These are phyloP conservation scores for Nicotiana sylvestris DNA, from an alignment of 257 asterid genomes.

Conservation along the genomic window DNA sequence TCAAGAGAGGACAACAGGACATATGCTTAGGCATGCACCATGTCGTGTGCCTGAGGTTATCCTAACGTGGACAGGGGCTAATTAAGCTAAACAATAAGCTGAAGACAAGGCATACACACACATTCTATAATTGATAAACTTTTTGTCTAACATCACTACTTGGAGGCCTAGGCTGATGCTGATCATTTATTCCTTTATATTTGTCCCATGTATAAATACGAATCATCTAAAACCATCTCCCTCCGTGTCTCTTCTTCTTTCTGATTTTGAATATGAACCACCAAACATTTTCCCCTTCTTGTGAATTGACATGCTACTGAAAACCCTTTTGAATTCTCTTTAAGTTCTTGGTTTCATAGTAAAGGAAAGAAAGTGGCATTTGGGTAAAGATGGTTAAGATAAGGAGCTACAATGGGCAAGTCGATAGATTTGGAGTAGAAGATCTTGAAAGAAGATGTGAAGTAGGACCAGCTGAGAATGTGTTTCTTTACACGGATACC, in stretches of 20 bases:
- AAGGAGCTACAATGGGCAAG: conserved; percentile 27
- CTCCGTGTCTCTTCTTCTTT: background rate
- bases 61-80: conserved; percentile 14
- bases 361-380: conserved; percentile 11
- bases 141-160: conserved; percentile 17
- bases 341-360: background rate
- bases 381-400: conserved; percentile 20
- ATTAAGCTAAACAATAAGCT: conserved; percentile 10
- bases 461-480: conserved; percentile 35
- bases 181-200: background rate
- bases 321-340: background rate
- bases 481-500: conserved; percentile 33
- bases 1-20: background rate
- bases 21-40: conserved; percentile 24
- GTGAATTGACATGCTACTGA: no score
- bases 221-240: background rate
- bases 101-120: conserved; percentile 11
- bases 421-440: conserved; percentile 29
- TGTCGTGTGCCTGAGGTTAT: conserved; percentile 42
- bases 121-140: conserved; percentile 16
- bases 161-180: background rate
- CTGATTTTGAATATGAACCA: background rate
- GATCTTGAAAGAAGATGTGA: conserved; percentile 40
- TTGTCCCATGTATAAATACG: background rate
- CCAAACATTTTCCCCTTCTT: background rate